Base-by-base conservation (phyloP, 495 filamentous ascomycete species). In the Trichoderma reesei region DNA sequence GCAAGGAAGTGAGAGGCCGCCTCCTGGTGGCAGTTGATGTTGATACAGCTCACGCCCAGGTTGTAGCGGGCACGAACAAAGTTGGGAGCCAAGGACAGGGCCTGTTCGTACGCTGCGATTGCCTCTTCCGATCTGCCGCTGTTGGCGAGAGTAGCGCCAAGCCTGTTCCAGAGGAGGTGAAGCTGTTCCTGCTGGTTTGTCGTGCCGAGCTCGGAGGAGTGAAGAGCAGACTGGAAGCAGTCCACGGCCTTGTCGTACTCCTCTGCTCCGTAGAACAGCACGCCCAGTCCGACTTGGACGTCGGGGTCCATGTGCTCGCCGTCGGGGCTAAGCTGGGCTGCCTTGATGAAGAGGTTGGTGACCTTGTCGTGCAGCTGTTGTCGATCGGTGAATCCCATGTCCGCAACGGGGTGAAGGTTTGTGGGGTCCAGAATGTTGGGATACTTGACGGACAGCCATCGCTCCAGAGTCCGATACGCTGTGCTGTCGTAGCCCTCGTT, bases 181-280 rank as follows among this genome's bases (percentile, higher is more conserved):
- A 93, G 76, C 73, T 95, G 89, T 66, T 85, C 82, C 63, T 80
- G 79, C 65, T 87, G 83, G 78, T 96, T 96, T 59, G 82, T 80
- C 9, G 80, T 81, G 56, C 92, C 92, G 7, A 85, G 82, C 73
- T 96, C 91, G 3, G 90, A 88, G 48, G 83, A 88, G 33, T 89
- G 86, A 31, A 99, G 81, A 4, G 94, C 95, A 2, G 93, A 84
- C 34, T 86, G 87, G 83, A 99, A 99, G 78, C 95, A 99, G 79
- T 99, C 94, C 59, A 98, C 95, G 0, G 94, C 95, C 75, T 99
- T 99, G 68, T 92, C 91, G 80, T 96, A 97, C 72, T 98, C 91
- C 71, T 98, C 94, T 7, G 87, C 90, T 62, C 92, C 93, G 80
- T 99, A 99, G 83, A 98, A 97, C 41, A 99, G 86, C 20, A 98